Evolutionary conservation across 805 yeast genomes (phyloP), one percentile per base, ranked within the genome.

Genomic region (Helenozyma baotianmanensis): DNA sequence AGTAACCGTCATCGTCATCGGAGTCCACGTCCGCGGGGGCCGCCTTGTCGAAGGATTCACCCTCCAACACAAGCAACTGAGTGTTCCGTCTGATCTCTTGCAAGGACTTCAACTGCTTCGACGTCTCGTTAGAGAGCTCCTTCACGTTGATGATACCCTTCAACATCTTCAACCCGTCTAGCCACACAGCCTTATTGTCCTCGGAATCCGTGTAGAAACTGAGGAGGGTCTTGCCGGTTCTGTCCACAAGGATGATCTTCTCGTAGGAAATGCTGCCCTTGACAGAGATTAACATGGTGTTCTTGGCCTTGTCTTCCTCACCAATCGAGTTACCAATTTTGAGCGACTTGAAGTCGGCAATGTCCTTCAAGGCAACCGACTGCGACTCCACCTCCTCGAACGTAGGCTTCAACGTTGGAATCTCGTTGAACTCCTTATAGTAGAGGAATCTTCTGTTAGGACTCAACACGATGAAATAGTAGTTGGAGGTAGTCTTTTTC

Each of bases 201-300:
- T 73, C 72, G 1, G 85, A 80, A 38, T 82, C 89, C 10, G 84
- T 74, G 51, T 71, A 84, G 47, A 84, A 80, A n/a, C 68, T 54
- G 35, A 84, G 64, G 9, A 78, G 43, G 13, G 60, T 50, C 25
- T 68, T 66, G 22, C 58, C 58, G 50, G 45, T 68, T 50, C 44
- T 67, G 13, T 64, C 76, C 9, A 68, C 39, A 13, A 81, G 53
- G 1, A 74, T 62, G 32, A 81, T 76, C 47, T 71, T 77, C 31
- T 76, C 78, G 45, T 76, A 76, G 13, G 71, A 46, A 58, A 75
- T 59, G 33, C 82, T 72, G 6, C 83, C 78, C 28, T 70, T 64
- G 25, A 83, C 63, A 25, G 75, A 69, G 22, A 83, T 52, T 46
- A 80, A 59, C 40, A 64, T 66, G 9, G 63, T 50, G 31, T 65